Base-by-base conservation (phyloP, 176 grass and related monocot genomes). In the Lolium rigidum region DNA sequence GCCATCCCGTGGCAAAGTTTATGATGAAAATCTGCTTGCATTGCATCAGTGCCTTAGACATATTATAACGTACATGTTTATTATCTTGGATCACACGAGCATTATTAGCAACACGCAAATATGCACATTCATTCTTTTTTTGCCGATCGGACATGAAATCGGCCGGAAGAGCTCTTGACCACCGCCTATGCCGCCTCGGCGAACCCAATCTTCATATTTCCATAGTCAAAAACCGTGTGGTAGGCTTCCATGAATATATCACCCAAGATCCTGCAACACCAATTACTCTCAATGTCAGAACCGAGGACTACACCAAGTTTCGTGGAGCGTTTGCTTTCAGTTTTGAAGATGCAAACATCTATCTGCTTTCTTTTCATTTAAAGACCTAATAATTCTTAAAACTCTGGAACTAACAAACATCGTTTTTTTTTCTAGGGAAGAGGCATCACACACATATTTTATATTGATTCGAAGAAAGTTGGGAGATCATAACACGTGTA, bases 171-270 rank as follows among this genome's bases (percentile, higher is more conserved):
- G 9, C 35, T 54, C 21, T 63, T 58, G 4, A 7, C 13, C 12
- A 56, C 37, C 35, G 49, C n/a, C 88, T 91, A 92, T 37, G 91
- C 90, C 11, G 93, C 86, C 82, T 88, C 86, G 0, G 93, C 93
- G 25, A 98, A 98, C 50, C 96, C 93, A 24, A 98, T 86, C 78
- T 81, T 98, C 70, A 89, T 57, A 21, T 98, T 95, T 46, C 93
- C 93, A 17, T 98, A 98, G 82, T 98, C 93, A 38, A 95, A 98
- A 17, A 98, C 93, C 0, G 96, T 98, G 82, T 95, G 93, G 61
- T 95, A 98, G 44, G 70, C 92, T 89, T 93, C 96, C 96, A 98
- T 98, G 84, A 98, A 95, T 51, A 98, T 74, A 80, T 95, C 93
- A 12, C 96, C 96, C 84, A 98, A 83, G 22, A 98, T 95, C 93